Conservation (phyloP, 805 yeast species). For the Wickerhamiella siamensis region DNA sequence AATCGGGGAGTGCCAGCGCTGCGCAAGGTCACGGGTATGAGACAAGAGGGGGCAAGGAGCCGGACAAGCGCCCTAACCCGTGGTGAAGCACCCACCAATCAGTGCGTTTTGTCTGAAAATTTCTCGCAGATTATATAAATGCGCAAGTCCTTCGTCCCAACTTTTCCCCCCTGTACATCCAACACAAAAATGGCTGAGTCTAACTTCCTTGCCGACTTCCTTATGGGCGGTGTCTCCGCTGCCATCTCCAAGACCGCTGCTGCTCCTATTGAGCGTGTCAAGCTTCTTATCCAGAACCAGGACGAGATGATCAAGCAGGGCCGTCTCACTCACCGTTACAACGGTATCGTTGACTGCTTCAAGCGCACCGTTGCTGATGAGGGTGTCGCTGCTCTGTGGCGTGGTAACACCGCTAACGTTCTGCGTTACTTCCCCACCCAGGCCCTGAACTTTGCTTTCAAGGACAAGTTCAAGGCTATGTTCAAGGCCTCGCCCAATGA, state of each 20-base stretch:
- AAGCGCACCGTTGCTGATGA: constrained; percentile 79
- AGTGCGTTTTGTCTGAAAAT: constrained; percentile 5
- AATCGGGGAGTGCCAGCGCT: no score
- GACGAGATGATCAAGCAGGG: constrained; percentile 95
- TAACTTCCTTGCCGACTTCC: constrained; percentile 40
- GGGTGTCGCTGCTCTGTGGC: constrained; percentile 86
- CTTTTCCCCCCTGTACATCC: constrained; percentile 2
- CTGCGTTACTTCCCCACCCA: constrained; percentile 97
- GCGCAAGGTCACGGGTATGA: no score
- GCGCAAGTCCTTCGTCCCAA: constrained; percentile 2
- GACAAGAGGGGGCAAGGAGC: no score
- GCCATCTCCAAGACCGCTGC: constrained; percentile 93
- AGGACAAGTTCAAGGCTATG: constrained; percentile 81
- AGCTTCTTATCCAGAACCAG: constrained; percentile 86
- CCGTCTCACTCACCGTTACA: constrained; percentile 70
- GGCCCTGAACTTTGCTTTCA: constrained; percentile 93
- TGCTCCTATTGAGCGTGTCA: constrained; percentile 90
- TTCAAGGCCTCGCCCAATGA: constrained; percentile 88
- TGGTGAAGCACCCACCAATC: constrained; percentile 9
- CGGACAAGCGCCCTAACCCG: background rate
- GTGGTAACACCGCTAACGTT: constrained; percentile 97
- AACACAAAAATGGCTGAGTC: constrained; percentile 8
- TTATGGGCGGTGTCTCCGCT: constrained; percentile 98
- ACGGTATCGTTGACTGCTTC: constrained; percentile 84
- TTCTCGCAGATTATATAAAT: constrained; percentile 9